Base-by-base conservation (phyloP, 108 stramenopile species). In the Discostella pseudostelligera region DNA sequence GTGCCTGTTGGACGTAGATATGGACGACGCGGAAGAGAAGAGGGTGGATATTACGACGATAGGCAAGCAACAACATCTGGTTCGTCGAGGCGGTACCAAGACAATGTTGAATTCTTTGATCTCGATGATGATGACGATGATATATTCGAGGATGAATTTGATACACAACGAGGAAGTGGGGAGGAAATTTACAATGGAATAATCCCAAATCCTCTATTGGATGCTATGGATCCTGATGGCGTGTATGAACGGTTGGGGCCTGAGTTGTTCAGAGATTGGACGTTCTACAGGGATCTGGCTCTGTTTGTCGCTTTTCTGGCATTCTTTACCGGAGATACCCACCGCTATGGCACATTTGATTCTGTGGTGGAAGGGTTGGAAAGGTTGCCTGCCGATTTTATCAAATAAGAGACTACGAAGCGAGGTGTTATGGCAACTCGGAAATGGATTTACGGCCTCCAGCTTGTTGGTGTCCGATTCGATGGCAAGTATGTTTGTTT, bases 211-310 rank as follows among this genome's bases (percentile, higher is more conserved):
- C 74, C 74, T 20, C 56, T 75, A n/a, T 56, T 75, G 39, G 74
- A 75, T 37, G 74, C 74, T 1, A 75, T 75, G 74, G 74, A 75
- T 35, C 74, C 74, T 14, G 74, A 75, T 68, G 74, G 74, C 16
- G 74, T 75, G 7, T 75, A 75, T 24, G 74, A 75, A 63, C 74
- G 74, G 10, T 22, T 75, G 45, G 74, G 74, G 0, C 74, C 74
- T n/a, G 74, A 75, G 46, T 46, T 75, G 47, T 68, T 75, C 46
- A 67, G 43, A 14, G 74, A 75, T 62, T 75, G 66, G 74, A 75
- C 74, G 14, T 75, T 75, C 39, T 75, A 60, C 55, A 62, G 74
- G 61, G 74, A 75, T 42, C 62, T 67, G 66, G 61, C 56, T 5
- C 46, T 75, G 12, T 75, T 75, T 29, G 58, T 58, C 21, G 55